Evolutionary conservation across 306 rosid genomes (phyloP), one percentile per base, ranked within the genome.

Genomic region (Astragalus membranaceus): DNA sequence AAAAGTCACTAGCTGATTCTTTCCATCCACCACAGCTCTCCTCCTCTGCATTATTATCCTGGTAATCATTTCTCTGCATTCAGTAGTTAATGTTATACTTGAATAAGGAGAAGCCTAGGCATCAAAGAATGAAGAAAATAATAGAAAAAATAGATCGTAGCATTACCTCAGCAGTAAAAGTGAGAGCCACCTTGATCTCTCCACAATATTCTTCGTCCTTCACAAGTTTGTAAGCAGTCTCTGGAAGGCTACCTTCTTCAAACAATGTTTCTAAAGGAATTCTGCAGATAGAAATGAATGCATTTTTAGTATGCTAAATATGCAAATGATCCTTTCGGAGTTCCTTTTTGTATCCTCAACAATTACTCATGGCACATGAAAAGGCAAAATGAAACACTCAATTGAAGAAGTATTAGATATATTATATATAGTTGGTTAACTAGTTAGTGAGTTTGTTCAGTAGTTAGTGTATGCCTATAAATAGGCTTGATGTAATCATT

Each of bases 171-270:
- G 74, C 8, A 32, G 70, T 79, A 44, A 83, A 83, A 79, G 74
- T 83, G 52, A 83, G 81, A 77, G 79, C 79, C 35, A 83, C 81
- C 76, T 53, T 83, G 50, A 83, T 72, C 76, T 83, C 87, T 29
- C 87, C 82, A 43, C 82, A 50, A 68, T 54, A 83, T 33, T 83
- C 77, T 36, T 73, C 4, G 5, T 76, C 78, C 69, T 79, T 83
- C 77, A 83, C 87, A 67, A 83, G 77, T 35, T 65, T 61, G 80
- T 83, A 69, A 33, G 61, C 46, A 54, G 71, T 72, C 42, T 73
- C 74, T 29, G 77, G 77, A 64, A 67, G 7, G 20, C 79, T 79
- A 41, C 87, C 82, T 49, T 73, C 81, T 11, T 9, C 57, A 54
- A 83, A 9, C 58, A 76, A 36, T n/a, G 82, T 54, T 5, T 73